A percentile compares a stretch with the other conserved stretches of the same genome.
Evolutionary conservation across 495 filamentous ascomycete species (phyloP).

Genomic region (Hypoxylon fuscum): DNA sequence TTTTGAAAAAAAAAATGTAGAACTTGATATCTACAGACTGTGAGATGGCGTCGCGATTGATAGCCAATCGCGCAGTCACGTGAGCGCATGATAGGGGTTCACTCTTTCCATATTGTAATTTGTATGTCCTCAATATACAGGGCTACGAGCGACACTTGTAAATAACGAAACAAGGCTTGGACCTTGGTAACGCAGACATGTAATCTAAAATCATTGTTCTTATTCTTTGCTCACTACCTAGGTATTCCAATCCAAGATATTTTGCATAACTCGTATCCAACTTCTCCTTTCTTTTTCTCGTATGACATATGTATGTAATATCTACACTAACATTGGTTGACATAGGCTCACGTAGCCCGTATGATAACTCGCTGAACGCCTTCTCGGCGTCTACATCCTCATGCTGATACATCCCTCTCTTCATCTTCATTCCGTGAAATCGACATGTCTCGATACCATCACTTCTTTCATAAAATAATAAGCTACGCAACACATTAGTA

Average conservation of each 20-base stretch:
- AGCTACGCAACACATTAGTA: slow-evolving; percentile 22
- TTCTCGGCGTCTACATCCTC: background rate
- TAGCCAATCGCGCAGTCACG: slow-evolving; percentile 24
- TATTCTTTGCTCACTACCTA: background rate
- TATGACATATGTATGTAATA: background rate
- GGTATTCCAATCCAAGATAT: background rate
- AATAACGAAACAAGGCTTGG: background rate
- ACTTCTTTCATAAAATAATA: slow-evolving; percentile 30
- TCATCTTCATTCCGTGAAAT: background rate
- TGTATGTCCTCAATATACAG: no score
- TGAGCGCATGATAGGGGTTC: background rate
- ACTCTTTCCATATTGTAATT: no score
- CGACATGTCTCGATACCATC: background rate
- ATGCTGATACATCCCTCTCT: background rate
- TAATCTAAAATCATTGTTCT: background rate
- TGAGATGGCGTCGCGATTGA: slow-evolving; percentile 14
- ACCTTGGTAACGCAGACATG: background rate
- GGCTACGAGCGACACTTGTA: no score
- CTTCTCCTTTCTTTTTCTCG: no score
- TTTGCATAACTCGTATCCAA: background rate
- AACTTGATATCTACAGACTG: background rate
- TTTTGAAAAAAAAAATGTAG: background rate
- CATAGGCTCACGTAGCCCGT: background rate
- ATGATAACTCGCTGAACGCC: background rate
- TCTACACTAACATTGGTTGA: background rate